Percentiles rank a stretch among this genome's conserved stretches.
These are phyloP conservation scores for Pseudocercospora cruenta DNA, from an alignment of 2,329 filamentous ascomycete genomes.

Conservation along the genomic window DNA sequence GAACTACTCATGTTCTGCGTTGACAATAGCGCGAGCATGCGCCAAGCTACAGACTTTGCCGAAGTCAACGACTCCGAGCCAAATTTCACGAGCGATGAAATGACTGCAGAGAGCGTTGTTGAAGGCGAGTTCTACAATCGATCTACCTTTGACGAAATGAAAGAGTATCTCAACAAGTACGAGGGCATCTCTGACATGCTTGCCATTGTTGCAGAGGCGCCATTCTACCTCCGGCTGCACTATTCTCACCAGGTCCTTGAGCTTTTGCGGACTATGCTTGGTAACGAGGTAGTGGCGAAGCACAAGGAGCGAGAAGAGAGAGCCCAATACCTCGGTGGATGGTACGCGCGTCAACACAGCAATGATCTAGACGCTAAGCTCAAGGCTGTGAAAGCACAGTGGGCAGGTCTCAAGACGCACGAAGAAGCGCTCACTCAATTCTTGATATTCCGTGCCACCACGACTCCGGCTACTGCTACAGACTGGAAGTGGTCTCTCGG, in stretches of 20 bases:
- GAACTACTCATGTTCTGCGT: conserved; percentile 43
- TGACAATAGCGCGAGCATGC: conserved; percentile 42
- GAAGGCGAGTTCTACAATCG: conserved; percentile 20
- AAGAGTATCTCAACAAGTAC: conserved; percentile 31
- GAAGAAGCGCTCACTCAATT: conserved; percentile 34
- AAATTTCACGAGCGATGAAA: conserved; percentile 18
- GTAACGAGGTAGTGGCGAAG: conserved; percentile 18
- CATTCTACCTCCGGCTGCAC: background rate
- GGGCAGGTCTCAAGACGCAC: conserved; percentile 28
- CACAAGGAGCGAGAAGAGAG: conserved; percentile 17
- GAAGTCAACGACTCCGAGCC: conserved; percentile 34
- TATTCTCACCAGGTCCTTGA: conserved; percentile 21
- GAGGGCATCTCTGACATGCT: conserved; percentile 38
- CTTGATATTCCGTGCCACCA: conserved; percentile 32
- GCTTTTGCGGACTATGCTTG: conserved; percentile 26
- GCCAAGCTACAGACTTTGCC: conserved; percentile 34
- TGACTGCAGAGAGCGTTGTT: background rate
- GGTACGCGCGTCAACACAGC: conserved; percentile 1
- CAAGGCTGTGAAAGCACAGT: conserved; percentile 16
- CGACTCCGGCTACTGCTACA: conserved; percentile 16
- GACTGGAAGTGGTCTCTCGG: conserved; percentile 36
- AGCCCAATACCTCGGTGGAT: background rate
- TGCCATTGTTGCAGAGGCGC: conserved; percentile 27
- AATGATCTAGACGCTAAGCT: conserved; percentile 6
- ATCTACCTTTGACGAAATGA: conserved; percentile 32